These are phyloP conservation scores for Daphne laureola DNA, from an alignment of 441 rosid species.

Conservation along the genomic window DNA sequence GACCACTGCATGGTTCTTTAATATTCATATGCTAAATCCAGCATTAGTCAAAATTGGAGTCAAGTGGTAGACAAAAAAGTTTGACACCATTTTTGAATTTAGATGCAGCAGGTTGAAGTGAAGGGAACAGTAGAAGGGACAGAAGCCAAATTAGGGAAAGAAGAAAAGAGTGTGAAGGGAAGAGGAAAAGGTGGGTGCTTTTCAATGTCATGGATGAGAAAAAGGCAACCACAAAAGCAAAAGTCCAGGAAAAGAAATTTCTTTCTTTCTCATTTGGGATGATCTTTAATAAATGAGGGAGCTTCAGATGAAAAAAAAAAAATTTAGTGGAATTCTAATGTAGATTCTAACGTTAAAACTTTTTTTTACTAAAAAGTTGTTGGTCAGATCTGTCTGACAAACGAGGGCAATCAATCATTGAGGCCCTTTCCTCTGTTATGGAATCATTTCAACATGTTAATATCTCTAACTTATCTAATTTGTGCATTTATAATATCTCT, in stretches of 20 bases:
- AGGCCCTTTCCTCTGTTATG: slow-evolving; percentile 3
- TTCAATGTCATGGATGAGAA: slow-evolving; percentile 56
- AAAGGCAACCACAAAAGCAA: slow-evolving; percentile 39
- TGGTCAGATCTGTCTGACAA: slow-evolving; percentile 7
- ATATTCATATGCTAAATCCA: no score
- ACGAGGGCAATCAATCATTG: slow-evolving; percentile 12
- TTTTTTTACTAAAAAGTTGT: slow-evolving; percentile 1
- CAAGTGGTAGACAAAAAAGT: no score
- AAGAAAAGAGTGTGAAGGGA: slow-evolving; percentile 2
- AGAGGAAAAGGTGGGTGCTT: slow-evolving; percentile 47
- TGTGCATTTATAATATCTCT: no score
- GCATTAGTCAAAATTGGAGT: no score
- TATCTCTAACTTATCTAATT: no score
- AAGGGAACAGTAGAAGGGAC: slow-evolving; percentile 28
- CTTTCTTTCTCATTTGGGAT: slow-evolving; percentile 37
- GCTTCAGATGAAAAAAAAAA: slow-evolving; percentile 4
- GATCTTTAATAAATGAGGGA: slow-evolving; percentile 12
- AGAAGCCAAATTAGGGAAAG: slow-evolving; percentile 11
- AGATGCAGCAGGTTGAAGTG: slow-evolving; percentile 37
- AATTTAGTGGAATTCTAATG: slow-evolving; percentile 2
- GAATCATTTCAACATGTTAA: no score
- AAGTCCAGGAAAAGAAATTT: slow-evolving; percentile 34
- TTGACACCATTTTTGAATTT: background rate
- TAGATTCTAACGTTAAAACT: slow-evolving; percentile 13
- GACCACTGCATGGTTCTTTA: no score